These are phyloP conservation scores for Malus hybrid DNA, from an alignment of 331 rosid genomes.

Conservation along the genomic window DNA sequence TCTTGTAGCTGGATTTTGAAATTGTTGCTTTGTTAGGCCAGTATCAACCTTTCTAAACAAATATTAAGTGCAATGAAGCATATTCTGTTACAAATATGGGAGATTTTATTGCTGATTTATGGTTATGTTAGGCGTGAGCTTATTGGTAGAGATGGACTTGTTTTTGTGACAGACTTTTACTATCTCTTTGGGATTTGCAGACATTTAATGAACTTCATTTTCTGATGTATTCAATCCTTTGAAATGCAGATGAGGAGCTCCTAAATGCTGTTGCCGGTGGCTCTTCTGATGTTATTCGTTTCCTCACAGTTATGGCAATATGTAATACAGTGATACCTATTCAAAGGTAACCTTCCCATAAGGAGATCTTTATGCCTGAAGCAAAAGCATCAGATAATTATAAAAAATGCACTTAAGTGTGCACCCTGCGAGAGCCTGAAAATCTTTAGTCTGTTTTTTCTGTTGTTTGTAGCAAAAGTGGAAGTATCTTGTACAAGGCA, in stretches of 20 bases:
- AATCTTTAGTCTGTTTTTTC: constrained; percentile 14
- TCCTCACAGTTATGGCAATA: constrained; percentile 89
- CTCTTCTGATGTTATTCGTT: constrained; percentile 59
- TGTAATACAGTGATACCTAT: constrained; percentile 91
- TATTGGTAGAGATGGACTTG: not conserved
- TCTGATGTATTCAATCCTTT: constrained; percentile 26
- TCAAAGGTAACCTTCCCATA: constrained; percentile 50
- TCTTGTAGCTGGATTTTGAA: not conserved
- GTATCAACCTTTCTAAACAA: not conserved
- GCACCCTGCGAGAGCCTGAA: not conserved
- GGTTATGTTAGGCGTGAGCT: not conserved
- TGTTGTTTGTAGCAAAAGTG: constrained; percentile 60
- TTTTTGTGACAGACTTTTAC: not conserved
- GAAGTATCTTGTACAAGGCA: constrained; percentile 84
- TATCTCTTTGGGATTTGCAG: constrained; percentile 11
- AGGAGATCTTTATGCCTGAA: not conserved
- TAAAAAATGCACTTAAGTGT: not conserved
- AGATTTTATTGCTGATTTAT: not conserved
- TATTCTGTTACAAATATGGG: not conserved
- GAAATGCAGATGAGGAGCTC: constrained; percentile 65
- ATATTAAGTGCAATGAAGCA: not conserved
- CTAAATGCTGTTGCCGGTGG: constrained; percentile 60
- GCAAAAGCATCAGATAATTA: not conserved
- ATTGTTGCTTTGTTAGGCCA: not conserved
- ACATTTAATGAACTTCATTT: not conserved